Conservation (phyloP, 805 yeast genomes). For the Candida rishiriensis region DNA sequence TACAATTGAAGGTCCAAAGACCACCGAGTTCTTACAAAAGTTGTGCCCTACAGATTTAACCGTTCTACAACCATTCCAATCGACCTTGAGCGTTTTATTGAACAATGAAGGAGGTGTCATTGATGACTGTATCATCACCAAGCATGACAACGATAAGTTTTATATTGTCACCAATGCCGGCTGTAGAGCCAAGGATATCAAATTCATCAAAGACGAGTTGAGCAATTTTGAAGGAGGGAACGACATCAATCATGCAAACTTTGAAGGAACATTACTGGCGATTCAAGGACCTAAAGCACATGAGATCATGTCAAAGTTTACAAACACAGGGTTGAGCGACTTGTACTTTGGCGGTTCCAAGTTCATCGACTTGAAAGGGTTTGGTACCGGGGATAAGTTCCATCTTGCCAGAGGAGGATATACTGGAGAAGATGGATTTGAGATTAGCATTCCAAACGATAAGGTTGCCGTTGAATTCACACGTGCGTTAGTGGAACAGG, state of each 20-base stretch:
- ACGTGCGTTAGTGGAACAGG: slow-evolving; percentile 47
- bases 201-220: slow-evolving; percentile 55
- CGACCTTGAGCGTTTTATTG: slow-evolving; percentile 74
- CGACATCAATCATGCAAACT: slow-evolving; percentile 34
- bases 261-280: slow-evolving; percentile 78
- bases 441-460: slow-evolving; percentile 66
- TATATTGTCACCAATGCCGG: slow-evolving; percentile 97
- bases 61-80: slow-evolving; percentile 49
- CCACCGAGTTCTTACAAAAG: slow-evolving; percentile 64
- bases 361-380: slow-evolving; percentile 40
- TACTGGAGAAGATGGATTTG: slow-evolving; percentile 99
- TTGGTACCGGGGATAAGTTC: slow-evolving; percentile 38
- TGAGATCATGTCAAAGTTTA: slow-evolving; percentile 57
- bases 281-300: slow-evolving; percentile 90
- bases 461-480: slow-evolving; percentile 58
- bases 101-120: slow-evolving; percentile 76
- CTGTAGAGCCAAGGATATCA: slow-evolving; percentile 75
- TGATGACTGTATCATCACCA: slow-evolving; percentile 90
- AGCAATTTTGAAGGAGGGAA: slow-evolving; percentile 27
- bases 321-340: slow-evolving; percentile 51
- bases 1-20: slow-evolving; percentile 61
- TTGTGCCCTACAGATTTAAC: slow-evolving; percentile 85
- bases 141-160: slow-evolving; percentile 65
- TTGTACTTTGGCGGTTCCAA: slow-evolving; percentile 72
- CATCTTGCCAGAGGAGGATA: slow-evolving; percentile 95